Evolutionary conservation across 179 eudicot species (phyloP).

Genomic region (Patellifolia procumbens): DNA sequence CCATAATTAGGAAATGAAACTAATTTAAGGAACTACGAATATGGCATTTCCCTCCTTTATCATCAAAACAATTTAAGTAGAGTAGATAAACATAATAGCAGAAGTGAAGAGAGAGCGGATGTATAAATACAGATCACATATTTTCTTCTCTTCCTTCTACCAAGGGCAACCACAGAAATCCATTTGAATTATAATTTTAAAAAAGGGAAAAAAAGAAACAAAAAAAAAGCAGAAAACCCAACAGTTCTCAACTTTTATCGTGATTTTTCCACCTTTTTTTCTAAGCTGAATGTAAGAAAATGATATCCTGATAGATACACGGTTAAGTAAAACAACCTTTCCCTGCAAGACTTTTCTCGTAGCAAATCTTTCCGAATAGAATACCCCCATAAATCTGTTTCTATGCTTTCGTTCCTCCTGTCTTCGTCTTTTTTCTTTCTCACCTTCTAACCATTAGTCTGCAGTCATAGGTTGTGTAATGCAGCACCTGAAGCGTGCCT

Average conservation of each 20-base stretch:
- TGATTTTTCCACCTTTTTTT: constrained; percentile 32
- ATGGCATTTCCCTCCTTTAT: constrained; percentile 9
- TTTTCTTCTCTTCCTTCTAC: constrained; percentile 42
- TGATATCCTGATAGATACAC: constrained; percentile 57
- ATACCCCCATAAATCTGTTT: constrained; percentile 15
- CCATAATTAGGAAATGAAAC: not conserved
- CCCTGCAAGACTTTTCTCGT: constrained; percentile 18
- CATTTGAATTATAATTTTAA: constrained; percentile 40
- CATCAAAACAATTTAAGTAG: constrained; percentile 25
- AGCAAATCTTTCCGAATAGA: constrained; percentile 6
- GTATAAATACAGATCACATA: constrained; percentile 60
- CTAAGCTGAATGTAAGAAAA: constrained; percentile 36
- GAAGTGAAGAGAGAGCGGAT: constrained; percentile 28
- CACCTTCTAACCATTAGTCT: constrained; percentile 41
- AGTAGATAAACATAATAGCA: constrained; percentile 20
- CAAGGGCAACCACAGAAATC: constrained; percentile 42
- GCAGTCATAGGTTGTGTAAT: constrained; percentile 73
- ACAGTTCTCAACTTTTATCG: constrained; percentile 41
- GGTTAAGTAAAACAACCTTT: constrained; percentile 42
- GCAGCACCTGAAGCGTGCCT: constrained; percentile 93
- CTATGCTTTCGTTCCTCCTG: constrained; percentile 13
- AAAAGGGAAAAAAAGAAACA: not conserved
- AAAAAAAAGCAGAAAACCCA: constrained; percentile 37
- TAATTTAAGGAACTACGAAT: constrained; percentile 15
- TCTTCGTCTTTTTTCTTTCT: constrained; percentile 7